Percentiles rank a stretch among this genome's conserved stretches.
Conservation (phyloP, 2,329 filamentous ascomycete genomes). For the Sporothrix pallida region DNA sequence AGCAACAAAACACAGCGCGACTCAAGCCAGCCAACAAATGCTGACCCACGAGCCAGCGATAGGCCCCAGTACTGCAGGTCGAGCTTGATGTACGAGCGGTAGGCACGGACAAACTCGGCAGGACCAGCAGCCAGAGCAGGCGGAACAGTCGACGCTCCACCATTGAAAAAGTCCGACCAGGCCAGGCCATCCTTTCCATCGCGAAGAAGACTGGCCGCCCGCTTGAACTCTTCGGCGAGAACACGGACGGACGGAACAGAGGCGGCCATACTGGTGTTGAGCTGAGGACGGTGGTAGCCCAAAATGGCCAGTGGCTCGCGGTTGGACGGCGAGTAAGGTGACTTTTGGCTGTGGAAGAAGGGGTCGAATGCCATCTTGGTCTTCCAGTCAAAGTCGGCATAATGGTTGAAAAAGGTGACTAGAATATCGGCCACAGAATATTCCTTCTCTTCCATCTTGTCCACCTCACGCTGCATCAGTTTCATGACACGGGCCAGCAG, state of each 20-base stretch:
- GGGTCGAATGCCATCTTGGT: constrained; percentile 63
- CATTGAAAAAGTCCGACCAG: constrained; percentile 53
- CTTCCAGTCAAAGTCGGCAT: constrained; percentile 65
- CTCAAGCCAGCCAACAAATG: constrained; percentile 68
- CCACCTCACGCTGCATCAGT: constrained; percentile 45
- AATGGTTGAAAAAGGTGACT: constrained; percentile 66
- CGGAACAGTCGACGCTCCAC: constrained; percentile 24
- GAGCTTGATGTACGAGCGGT: constrained; percentile 64
- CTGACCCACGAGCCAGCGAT: constrained; percentile 59
- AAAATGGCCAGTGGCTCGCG: constrained; percentile 68
- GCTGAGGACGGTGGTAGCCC: constrained; percentile 64
- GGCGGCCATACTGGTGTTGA: constrained; percentile 64
- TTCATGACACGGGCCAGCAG: constrained; percentile 67
- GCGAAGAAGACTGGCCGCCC: constrained; percentile 52
- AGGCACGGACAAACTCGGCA: constrained; percentile 56
- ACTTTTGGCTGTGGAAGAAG: constrained; percentile 57
- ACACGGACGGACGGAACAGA: constrained; percentile 59
- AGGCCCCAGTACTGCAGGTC: constrained; percentile 70
- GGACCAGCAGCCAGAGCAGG: constrained; percentile 41
- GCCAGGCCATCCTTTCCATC: constrained; percentile 42
- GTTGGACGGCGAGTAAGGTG: constrained; percentile 59
- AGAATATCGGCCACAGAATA: constrained; percentile 57
- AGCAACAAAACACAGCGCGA: constrained; percentile 64
- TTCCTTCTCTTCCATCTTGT: not conserved
- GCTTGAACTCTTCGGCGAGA: constrained; percentile 58